phyloP scores from a whole-genome alignment of 805 yeast species.

The Candida ascalaphidarum region DNA sequence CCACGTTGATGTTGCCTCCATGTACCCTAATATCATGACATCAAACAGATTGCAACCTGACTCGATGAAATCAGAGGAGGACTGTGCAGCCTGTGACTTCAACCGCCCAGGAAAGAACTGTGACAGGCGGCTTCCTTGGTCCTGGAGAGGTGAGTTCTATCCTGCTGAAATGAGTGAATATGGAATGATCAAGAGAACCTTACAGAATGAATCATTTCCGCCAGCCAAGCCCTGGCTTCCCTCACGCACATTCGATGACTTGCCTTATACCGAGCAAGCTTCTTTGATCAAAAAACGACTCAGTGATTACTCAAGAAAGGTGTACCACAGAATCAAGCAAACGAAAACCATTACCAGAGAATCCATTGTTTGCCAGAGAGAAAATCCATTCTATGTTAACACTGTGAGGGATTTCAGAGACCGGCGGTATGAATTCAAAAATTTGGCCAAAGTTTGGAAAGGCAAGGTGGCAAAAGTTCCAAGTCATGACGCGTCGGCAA shows the following conservation, averaged over 20 bases:
- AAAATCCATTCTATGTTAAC: conserved; percentile 92
- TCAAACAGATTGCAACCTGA: conserved; percentile 96
- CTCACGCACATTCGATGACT: conserved; percentile 61
- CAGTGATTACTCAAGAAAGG: conserved; percentile 77
- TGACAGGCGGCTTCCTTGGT: conserved; percentile 88
- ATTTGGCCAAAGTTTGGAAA: conserved; percentile 90
- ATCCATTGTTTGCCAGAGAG: conserved; percentile 93
- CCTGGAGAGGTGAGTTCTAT: conserved; percentile 95
- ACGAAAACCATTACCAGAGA: conserved; percentile 83
- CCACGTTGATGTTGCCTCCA: conserved; percentile 98
- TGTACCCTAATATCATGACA: conserved; percentile 99
- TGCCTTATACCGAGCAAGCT: conserved; percentile 73
- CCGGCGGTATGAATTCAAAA: conserved; percentile 92
- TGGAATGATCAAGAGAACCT: conserved; percentile 76
- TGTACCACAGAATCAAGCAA: conserved; percentile 71
- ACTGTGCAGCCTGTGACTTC: conserved; percentile 96
- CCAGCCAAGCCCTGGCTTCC: conserved; percentile 49
- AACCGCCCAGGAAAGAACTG: conserved; percentile 92
- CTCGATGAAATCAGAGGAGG: conserved; percentile 90
- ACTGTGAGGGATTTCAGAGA: conserved; percentile 94
- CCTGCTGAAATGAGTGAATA: conserved; percentile 92
- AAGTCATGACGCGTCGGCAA: conserved; percentile 47
- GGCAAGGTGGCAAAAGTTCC: conserved; percentile 55
- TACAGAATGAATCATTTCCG: conserved; percentile 73
- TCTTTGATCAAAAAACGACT: conserved; percentile 65